Base-by-base conservation (phyloP, 2,329 filamentous ascomycete genomes). In the Colletotrichum tamarilloi region DNA sequence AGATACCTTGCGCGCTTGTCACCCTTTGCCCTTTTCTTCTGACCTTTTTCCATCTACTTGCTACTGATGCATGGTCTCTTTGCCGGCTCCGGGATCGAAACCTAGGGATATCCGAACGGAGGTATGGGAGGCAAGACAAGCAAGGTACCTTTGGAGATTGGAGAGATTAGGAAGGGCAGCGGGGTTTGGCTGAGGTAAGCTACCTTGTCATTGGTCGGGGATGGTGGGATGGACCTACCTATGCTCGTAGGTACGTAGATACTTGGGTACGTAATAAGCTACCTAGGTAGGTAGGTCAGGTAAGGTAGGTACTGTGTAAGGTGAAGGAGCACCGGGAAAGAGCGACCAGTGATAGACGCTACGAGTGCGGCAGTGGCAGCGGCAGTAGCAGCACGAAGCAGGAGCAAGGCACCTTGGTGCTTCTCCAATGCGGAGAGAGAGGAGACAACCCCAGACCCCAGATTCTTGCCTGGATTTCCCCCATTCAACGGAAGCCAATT, bases 391-490 rank as follows among this genome's bases (percentile, higher is more conserved):
- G 42, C 42, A 49, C 14, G 38, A 42, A 42, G 38, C 38, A 42
- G 38, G 14, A 42, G 38, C 24, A 60, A 28, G 58, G 53, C 35
- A 58, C 56, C 57, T 32, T 46, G 62, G 46, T 56, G 55, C 76
- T 82, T 82, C 81, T 82, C 79, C 80, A 82, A 82, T 84, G 82
- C 82, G 82, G 82, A 83, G 82, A 79, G 76, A 78, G 82, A 82
- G 82, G 82, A 83, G 82, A 79, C 76, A 78, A 76, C 77, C 77
- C 74, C 76, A 77, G 76, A 76, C 73, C 71, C 74, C 71, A 74
- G 69, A 74, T 75, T 74, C 56, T 56, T 66, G 52, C 65, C 60
- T 72, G 62, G 62, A 69, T 74, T 68, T 66, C 68, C 67, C 75
- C 75, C 73, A 75, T 72, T 56, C 67, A 76, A 75, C 75, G 72